Conservation (phyloP, 2,329 filamentous ascomycete genomes). For the Trichophyton simii region DNA sequence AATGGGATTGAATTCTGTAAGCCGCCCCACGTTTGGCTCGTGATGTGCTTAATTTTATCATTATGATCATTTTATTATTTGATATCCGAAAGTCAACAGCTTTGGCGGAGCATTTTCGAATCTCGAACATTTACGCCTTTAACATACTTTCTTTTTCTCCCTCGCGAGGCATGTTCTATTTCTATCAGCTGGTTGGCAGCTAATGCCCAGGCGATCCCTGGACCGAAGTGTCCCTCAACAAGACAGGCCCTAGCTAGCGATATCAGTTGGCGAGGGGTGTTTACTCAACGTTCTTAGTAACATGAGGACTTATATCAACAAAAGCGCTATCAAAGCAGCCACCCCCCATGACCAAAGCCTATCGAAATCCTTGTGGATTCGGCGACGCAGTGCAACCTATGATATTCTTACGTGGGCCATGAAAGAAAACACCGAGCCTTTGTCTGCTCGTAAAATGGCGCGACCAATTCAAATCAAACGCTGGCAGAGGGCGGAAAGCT, state of each 20-base stretch:
- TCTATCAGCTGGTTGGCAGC: not conserved
- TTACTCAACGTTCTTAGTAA: not conserved
- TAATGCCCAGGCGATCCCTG: not conserved
- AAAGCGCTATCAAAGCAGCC: not conserved
- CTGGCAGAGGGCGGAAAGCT: not conserved
- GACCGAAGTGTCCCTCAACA: not conserved
- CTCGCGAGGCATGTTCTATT: not conserved
- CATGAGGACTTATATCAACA: not conserved
- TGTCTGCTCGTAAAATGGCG: not conserved
- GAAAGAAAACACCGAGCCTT: conserved; percentile 1
- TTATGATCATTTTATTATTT: not conserved
- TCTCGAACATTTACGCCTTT: not conserved
- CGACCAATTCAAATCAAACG: not conserved
- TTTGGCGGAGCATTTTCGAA: not conserved
- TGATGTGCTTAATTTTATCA: not conserved
- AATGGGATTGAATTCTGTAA: not conserved
- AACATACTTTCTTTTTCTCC: not conserved
- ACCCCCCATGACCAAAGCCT: not conserved
- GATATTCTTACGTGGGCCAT: not conserved
- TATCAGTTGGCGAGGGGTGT: not conserved
- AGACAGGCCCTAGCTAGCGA: not conserved
- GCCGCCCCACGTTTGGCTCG: conserved; percentile 1
- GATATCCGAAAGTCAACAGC: conserved; percentile 1
- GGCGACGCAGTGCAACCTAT: not conserved
- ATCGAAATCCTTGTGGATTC: not conserved